Evolutionary conservation across 305 asterid genomes (phyloP).

Genomic region (Fraxinus platypoda): DNA sequence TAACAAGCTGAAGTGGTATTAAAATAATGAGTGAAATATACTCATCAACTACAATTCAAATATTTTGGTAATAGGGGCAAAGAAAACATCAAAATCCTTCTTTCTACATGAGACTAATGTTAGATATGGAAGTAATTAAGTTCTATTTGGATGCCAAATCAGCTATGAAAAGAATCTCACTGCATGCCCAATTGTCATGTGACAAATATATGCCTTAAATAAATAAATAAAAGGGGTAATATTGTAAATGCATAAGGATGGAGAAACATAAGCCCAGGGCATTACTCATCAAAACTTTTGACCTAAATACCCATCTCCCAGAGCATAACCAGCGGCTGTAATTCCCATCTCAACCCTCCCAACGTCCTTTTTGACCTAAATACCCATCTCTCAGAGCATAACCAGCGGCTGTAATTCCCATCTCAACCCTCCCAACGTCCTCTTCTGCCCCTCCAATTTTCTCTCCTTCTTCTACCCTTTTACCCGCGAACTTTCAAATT

Average conservation of each 20-base stretch:
- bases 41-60: too few relatives aligned
- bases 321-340: constrained; percentile 31
- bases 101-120: too few relatives aligned
- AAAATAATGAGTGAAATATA: too few relatives aligned
- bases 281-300: constrained; percentile 34
- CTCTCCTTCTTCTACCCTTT: constrained; percentile 39
- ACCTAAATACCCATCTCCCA: constrained; percentile 85
- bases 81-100: background rate
- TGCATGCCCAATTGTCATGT: background rate
- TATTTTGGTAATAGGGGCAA: background rate
- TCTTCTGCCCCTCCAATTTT: constrained; percentile 54
- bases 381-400: constrained; percentile 16
- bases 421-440: constrained; percentile 61
- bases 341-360: constrained; percentile 60
- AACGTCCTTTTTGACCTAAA: constrained; percentile 37
- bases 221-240: constrained; percentile 37
- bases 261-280: background rate
- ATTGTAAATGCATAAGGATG: constrained; percentile 40
- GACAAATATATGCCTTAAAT: background rate
- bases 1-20: too few relatives aligned
- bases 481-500: constrained; percentile 83
- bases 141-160: background rate
- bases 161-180: background rate
- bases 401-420: constrained; percentile 41
- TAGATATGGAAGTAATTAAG: too few relatives aligned